phyloP scores from a whole-genome alignment of 768 basidiomycete species.

The Tylopilus intermedius region DNA sequence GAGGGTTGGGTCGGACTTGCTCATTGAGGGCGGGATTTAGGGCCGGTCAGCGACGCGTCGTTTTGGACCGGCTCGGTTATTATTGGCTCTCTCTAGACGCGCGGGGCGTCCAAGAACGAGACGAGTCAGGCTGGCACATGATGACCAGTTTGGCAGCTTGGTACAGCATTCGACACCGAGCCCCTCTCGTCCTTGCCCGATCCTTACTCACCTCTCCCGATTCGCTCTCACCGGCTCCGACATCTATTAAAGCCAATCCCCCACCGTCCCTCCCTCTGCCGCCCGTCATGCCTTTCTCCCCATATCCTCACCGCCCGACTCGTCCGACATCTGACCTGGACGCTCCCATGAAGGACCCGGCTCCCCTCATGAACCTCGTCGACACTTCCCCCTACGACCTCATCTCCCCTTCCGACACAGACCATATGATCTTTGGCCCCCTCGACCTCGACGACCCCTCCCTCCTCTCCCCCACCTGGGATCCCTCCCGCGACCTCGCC shows the following conservation, averaged over 20 bases:
- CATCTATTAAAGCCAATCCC: conserved; percentile 34
- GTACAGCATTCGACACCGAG: conserved; percentile 35
- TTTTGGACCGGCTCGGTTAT: too few relatives aligned
- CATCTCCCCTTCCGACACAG: conserved; percentile 25
- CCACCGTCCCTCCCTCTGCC: conserved; percentile 20
- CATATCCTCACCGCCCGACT: conserved; percentile 34
- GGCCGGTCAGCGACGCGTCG: conserved; percentile 15
- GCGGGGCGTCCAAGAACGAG: conserved; percentile 14
- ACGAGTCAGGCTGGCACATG: conserved; percentile 41
- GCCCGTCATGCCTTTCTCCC: conserved; percentile 40
- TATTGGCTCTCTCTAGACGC: too few relatives aligned
- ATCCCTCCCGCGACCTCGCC: conserved; percentile 30
- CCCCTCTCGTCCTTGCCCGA: conserved; percentile 39
- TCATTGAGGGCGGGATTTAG: conserved; percentile 2
- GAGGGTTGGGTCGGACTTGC: conserved; percentile 9
- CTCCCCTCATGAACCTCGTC: conserved; percentile 32
- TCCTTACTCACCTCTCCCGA: conserved; percentile 30
- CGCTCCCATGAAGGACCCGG: conserved; percentile 27
- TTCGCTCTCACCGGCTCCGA: conserved; percentile 31
- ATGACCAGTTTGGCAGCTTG: conserved; percentile 33
- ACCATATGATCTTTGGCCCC: conserved; percentile 34
- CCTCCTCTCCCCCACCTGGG: conserved; percentile 28
- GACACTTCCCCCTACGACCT: conserved; percentile 42
- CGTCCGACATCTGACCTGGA: conserved; percentile 17
- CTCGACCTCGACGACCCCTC: conserved; percentile 31